Evolutionary conservation across 495 filamentous ascomycete genomes (phyloP).

Genomic region (Trichoderma erinaceum): DNA sequence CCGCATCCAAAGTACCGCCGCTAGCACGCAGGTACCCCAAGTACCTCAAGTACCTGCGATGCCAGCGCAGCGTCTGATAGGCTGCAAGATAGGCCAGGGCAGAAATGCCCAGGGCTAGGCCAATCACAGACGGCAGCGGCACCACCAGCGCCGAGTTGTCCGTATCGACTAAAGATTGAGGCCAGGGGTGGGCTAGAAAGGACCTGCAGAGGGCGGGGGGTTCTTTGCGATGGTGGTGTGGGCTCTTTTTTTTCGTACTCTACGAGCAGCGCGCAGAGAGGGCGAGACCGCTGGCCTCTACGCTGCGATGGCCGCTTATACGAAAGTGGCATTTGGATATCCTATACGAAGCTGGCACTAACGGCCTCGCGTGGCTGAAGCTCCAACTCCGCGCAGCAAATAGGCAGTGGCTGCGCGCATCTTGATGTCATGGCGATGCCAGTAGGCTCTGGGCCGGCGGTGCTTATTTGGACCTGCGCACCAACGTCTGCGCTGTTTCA

Average conservation of each 20-base stretch:
- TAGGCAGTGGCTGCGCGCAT: background rate
- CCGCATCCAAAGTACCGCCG: background rate
- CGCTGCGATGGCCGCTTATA: too few species aligned
- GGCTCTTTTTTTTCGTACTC: background rate
- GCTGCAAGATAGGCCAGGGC: background rate
- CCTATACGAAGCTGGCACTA: background rate
- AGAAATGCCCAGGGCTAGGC: background rate
- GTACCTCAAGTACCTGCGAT: slow-evolving; percentile 2
- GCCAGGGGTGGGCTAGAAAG: background rate
- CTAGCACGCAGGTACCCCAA: slow-evolving; percentile 4
- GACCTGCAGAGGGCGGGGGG: background rate
- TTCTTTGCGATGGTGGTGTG: background rate
- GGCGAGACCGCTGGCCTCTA: background rate
- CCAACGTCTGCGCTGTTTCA: background rate
- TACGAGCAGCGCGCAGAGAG: background rate
- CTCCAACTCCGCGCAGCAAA: background rate
- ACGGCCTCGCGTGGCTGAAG: slow-evolving; percentile 2
- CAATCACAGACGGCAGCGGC: background rate
- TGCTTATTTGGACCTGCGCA: too few species aligned
- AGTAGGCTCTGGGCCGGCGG: background rate
- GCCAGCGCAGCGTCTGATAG: slow-evolving; percentile 1
- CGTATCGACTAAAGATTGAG: background rate
- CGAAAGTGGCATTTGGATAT: background rate
- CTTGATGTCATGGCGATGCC: slow-evolving; percentile 4
- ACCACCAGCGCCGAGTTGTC: slow-evolving; percentile 12